Percentiles rank a stretch among this genome's conserved stretches.
phyloP scores from a whole-genome alignment of 495 filamentous ascomycete genomes.

The Clavariopsis aquatica region DNA sequence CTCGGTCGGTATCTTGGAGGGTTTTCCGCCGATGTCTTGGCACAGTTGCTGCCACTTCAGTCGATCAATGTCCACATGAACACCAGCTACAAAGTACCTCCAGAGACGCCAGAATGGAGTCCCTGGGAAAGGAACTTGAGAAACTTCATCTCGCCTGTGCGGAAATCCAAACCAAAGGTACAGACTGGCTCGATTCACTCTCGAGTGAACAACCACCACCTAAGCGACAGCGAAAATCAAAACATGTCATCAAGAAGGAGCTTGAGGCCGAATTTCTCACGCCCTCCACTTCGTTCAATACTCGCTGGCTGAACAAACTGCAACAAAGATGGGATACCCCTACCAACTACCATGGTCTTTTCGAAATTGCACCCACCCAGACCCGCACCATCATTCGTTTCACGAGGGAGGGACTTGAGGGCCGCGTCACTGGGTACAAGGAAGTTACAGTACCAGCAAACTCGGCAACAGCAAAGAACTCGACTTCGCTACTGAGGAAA shows the following conservation, averaged over 20 bases:
- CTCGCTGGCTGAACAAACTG: conserved; percentile 80
- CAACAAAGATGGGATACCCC: conserved; percentile 89
- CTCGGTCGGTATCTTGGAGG: conserved; percentile 4
- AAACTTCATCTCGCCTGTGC: conserved; percentile 10
- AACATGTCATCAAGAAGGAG: conserved; percentile 61
- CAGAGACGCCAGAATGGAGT: conserved; percentile 17
- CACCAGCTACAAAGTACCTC: neutral
- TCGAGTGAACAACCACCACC: conserved; percentile 56
- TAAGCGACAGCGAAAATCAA: conserved; percentile 58
- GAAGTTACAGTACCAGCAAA: conserved; percentile 91
- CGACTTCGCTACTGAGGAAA: conserved; percentile 84
- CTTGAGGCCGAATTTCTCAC: conserved; percentile 77
- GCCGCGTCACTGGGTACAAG: conserved; percentile 88
- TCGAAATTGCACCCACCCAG: conserved; percentile 85
- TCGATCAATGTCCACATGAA: conserved; percentile 8
- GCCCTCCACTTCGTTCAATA: conserved; percentile 73
- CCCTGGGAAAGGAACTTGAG: conserved; percentile 16
- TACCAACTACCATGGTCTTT: conserved; percentile 73
- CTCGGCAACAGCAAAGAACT: conserved; percentile 93
- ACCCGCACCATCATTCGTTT: conserved; percentile 91
- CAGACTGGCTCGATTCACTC: conserved; percentile 57
- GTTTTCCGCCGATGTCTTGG: neutral
- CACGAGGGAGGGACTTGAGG: conserved; percentile 87
- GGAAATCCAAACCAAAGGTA: conserved; percentile 31
- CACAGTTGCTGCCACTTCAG: neutral